Evolutionary conservation across 805 yeast species (phyloP).

Genomic region (Citeromyces matritensis): DNA sequence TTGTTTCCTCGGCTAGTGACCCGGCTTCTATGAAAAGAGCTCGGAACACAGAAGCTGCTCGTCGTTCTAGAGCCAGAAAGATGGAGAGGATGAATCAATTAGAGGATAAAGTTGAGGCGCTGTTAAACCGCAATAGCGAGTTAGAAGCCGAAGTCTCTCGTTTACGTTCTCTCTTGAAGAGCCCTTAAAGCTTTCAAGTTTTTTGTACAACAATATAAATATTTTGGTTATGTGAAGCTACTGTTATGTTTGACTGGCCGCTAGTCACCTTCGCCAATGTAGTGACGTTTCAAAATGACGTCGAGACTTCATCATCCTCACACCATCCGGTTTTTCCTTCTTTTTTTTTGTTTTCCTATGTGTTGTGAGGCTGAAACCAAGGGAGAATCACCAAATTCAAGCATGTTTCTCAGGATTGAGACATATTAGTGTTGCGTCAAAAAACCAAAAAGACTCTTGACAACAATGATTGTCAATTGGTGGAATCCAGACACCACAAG

Average conservation of each 20-base stretch:
- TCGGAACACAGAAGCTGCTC: slow-evolving; percentile 94
- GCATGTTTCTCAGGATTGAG: no score
- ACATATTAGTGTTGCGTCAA: no score
- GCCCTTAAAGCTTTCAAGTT: background rate
- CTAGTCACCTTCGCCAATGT: background rate
- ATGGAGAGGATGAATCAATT: slow-evolving; percentile 76
- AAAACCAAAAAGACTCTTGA: no score
- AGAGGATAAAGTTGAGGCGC: slow-evolving; percentile 59
- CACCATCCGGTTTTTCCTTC: no score
- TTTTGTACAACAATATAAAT: background rate
- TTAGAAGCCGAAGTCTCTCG: slow-evolving; percentile 45
- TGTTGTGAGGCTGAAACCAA: no score
- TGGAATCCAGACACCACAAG: no score
- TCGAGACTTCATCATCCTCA: background rate
- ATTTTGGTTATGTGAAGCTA: background rate
- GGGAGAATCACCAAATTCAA: no score
- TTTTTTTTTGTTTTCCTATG: no score
- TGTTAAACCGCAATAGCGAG: slow-evolving; percentile 40
- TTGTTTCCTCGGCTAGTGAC: slow-evolving; percentile 44
- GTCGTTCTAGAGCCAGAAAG: slow-evolving; percentile 88
- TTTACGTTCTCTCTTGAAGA: slow-evolving; percentile 1
- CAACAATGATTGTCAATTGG: no score
- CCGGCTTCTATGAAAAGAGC: slow-evolving; percentile 79
- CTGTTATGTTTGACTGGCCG: no score
- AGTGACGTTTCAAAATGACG: background rate